Percentiles rank a stretch among this genome's conserved stretches.
These are phyloP conservation scores for Pseudomicrostroma phylloplanum DNA, from an alignment of 1,284 basidiomycete genomes.

Conservation along the genomic window DNA sequence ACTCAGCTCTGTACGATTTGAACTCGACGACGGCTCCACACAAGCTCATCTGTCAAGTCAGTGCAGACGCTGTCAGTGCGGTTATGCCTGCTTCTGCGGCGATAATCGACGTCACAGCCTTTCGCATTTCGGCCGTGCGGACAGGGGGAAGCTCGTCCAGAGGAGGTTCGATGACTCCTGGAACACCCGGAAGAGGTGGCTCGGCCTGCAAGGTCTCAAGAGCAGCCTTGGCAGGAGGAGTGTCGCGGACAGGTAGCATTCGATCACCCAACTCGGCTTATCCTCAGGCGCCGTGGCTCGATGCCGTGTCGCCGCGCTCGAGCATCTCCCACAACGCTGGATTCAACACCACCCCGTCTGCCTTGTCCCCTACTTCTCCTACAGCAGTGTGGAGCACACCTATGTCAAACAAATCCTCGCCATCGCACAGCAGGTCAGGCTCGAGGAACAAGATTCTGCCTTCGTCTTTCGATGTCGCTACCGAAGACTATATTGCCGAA, in stretches of 20 bases:
- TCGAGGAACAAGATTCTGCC: not conserved
- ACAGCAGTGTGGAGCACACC: not conserved
- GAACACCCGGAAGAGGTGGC: too few relatives aligned
- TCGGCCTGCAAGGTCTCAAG: too few relatives aligned
- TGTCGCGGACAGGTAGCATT: not conserved
- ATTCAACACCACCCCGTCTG: not conserved
- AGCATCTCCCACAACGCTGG: not conserved
- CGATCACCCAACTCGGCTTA: not conserved
- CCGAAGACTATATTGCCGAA: not conserved
- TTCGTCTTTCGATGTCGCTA: not conserved
- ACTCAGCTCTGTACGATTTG: not conserved
- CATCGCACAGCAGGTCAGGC: not conserved
- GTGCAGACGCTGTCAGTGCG: not conserved
- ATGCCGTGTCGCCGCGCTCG: not conserved
- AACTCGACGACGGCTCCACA: not conserved
- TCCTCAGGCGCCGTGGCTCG: not conserved
- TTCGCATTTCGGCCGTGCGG: not conserved
- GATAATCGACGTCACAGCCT: constrained; percentile 6
- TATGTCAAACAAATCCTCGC: not conserved
- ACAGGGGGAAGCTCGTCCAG: not conserved
- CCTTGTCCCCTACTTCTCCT: not conserved
- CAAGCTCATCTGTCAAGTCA: not conserved
- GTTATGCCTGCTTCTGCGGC: not conserved
- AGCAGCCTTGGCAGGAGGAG: too few relatives aligned
- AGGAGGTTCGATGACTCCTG: too few relatives aligned